phyloP scores from a whole-genome alignment of 805 yeast species.

The Kodamaea nitidulidarum region DNA sequence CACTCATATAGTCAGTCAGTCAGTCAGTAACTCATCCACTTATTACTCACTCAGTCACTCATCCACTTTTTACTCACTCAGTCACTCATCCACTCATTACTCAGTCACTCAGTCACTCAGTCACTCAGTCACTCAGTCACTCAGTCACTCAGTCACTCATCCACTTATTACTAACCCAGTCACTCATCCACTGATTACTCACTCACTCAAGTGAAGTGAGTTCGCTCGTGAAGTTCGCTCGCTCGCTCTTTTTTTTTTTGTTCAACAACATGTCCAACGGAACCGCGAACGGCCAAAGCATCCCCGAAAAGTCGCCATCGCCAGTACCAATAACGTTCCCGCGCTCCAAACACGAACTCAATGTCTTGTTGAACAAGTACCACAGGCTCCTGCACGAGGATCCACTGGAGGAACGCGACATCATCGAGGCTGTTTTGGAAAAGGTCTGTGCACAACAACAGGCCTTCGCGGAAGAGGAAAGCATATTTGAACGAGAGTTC shows the following conservation, averaged over 20 bases:
- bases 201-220: no score
- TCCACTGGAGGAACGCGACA: conserved; percentile 13
- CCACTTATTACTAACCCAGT: no score
- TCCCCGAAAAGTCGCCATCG: conserved; percentile 1
- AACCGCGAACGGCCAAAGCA: not conserved
- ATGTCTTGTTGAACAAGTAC: conserved; percentile 25
- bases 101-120: no score
- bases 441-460: conserved; percentile 26
- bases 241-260: not conserved
- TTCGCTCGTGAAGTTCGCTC: no score
- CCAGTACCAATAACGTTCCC: conserved; percentile 14
- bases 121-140: no score
- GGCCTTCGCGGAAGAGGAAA: conserved; percentile 19
- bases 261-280: conserved; percentile 2
- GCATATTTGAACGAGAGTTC: conserved; percentile 19
- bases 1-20: no score
- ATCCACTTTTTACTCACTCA: no score
- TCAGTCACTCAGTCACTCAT: no score
- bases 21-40: no score
- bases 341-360: conserved; percentile 23
- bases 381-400: conserved; percentile 17
- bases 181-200: no score
- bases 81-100: no score
- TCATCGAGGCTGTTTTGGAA: conserved; percentile 27
- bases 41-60: no score